A percentile compares a stretch with the other conserved stretches of the same genome.
phyloP scores from a whole-genome alignment of 768 basidiomycete species.

The Cystobasidium ongulense region DNA sequence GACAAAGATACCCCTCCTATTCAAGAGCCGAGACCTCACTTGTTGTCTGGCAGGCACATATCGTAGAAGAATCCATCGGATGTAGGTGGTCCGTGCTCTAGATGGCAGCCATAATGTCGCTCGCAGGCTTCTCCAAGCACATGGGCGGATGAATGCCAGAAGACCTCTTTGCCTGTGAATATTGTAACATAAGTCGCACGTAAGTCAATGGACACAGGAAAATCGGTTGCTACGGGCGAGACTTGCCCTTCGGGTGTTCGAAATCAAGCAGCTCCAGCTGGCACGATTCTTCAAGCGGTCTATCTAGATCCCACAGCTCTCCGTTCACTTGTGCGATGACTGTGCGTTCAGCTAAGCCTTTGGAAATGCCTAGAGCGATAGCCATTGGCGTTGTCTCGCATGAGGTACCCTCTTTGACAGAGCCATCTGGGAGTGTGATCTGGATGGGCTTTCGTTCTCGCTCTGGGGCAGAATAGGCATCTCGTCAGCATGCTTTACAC shows the following conservation, averaged over 20 bases:
- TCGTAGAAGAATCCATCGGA: conserved; percentile 99
- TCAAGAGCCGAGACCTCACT: no score
- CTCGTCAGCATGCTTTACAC: background rate
- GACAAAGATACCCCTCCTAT: no score
- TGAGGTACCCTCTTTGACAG: conserved; percentile 69
- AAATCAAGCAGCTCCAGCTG: conserved; percentile 82
- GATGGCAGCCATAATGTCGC: conserved; percentile 90
- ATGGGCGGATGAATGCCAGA: conserved; percentile 99
- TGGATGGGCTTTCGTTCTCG: conserved; percentile 72
- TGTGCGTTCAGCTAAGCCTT: conserved; percentile 73
- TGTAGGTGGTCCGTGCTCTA: conserved; percentile 92
- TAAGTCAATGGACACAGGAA: background rate
- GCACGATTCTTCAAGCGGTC: conserved; percentile 77
- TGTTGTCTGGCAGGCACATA: conserved; percentile 72
- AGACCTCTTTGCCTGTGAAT: conserved; percentile 76
- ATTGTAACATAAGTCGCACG: conserved; percentile 34
- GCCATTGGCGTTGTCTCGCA: conserved; percentile 95
- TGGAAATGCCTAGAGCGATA: conserved; percentile 76
- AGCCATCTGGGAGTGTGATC: conserved; percentile 78
- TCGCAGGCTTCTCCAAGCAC: conserved; percentile 95
- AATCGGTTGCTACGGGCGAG: background rate
- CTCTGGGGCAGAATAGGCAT: conserved; percentile 16
- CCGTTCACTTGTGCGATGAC: conserved; percentile 71
- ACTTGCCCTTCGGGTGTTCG: conserved; percentile 73
- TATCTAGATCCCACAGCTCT: conserved; percentile 84